phyloP scores from a whole-genome alignment of 2,329 filamentous ascomycete genomes.

The Sclerotiophoma versabilis region DNA sequence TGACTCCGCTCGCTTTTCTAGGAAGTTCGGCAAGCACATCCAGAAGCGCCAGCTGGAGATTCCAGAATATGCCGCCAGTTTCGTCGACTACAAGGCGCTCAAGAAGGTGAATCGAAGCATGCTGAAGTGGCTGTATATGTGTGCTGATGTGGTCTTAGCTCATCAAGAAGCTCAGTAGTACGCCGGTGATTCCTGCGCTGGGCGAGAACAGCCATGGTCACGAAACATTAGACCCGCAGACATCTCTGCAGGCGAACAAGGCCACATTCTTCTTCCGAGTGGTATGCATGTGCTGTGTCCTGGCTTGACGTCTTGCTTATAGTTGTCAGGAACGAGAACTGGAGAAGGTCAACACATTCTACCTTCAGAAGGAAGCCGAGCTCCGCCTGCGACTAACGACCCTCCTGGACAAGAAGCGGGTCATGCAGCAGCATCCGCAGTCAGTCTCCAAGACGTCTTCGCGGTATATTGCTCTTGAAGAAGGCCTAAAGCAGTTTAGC shows the following conservation, averaged over 20 bases:
- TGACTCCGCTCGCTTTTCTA: slow-evolving; percentile 56
- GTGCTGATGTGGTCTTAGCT: slow-evolving; percentile 65
- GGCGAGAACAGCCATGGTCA: slow-evolving; percentile 61
- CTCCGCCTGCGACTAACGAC: slow-evolving; percentile 86
- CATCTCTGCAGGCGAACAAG: slow-evolving; percentile 92
- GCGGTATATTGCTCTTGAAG: slow-evolving; percentile 92
- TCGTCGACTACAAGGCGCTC: slow-evolving; percentile 98
- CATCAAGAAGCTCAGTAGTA: slow-evolving; percentile 97
- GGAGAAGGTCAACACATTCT: slow-evolving; percentile 98
- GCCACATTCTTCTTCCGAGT: slow-evolving; percentile 98
- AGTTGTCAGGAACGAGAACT: slow-evolving; percentile 83
- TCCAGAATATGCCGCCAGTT: slow-evolving; percentile 98
- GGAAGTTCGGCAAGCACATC: slow-evolving; percentile 99
- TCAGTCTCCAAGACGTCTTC: slow-evolving; percentile 85
- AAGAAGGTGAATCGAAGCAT: slow-evolving; percentile 78
- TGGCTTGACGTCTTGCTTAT: slow-evolving; percentile 1
- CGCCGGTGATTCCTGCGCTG: slow-evolving; percentile 81
- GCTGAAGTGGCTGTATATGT: background rate
- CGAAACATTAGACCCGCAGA: slow-evolving; percentile 75
- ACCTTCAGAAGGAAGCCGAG: slow-evolving; percentile 96
- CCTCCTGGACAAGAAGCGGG: slow-evolving; percentile 91
- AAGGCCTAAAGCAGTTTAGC: slow-evolving; percentile 97
- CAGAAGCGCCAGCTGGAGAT: slow-evolving; percentile 99
- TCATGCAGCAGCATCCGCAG: slow-evolving; percentile 79
- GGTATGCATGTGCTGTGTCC: slow-evolving; percentile 60